phyloP scores from a whole-genome alignment of 2,329 filamentous ascomycete genomes.

The Podosphaera aphanis region DNA sequence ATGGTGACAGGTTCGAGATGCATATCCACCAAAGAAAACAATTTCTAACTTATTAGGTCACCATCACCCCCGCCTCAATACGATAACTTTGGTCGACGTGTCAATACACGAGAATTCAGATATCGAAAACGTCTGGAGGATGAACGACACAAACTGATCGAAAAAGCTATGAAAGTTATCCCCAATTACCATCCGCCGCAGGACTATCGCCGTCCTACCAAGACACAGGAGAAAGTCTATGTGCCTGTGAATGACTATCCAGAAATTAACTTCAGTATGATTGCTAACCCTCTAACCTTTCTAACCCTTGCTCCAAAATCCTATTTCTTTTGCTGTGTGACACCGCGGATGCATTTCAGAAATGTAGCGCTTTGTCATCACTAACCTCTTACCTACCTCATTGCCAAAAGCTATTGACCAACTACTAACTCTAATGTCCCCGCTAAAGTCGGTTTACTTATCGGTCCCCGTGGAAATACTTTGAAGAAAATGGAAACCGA shows the following conservation, averaged over 20 bases:
- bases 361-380: slow-evolving; percentile 16
- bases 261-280: slow-evolving; percentile 99
- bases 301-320: slow-evolving; percentile 26
- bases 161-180: slow-evolving; percentile 98
- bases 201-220: slow-evolving; percentile 95
- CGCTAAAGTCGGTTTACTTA: slow-evolving; percentile 97
- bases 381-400: slow-evolving; percentile 17
- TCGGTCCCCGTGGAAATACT: slow-evolving; percentile 98
- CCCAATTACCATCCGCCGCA: slow-evolving; percentile 97
- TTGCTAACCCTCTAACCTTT: slow-evolving; percentile 92
- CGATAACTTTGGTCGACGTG: slow-evolving; percentile 97
- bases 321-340: slow-evolving; percentile 20
- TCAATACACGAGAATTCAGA: slow-evolving; percentile 95
- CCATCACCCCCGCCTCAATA: slow-evolving; percentile 92
- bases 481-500: slow-evolving; percentile 99
- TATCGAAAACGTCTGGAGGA: slow-evolving; percentile 97
- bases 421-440: slow-evolving; percentile 77
- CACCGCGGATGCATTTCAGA: slow-evolving; percentile 14
- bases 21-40: no score
- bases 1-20: slow-evolving; percentile 64
- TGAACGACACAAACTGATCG: slow-evolving; percentile 93
- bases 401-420: slow-evolving; percentile 18
- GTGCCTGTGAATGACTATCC: slow-evolving; percentile 99
- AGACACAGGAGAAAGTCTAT: slow-evolving; percentile 99
- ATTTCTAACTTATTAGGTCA: slow-evolving; percentile 34